A percentile compares a stretch with the other conserved stretches of the same genome.
phyloP scores from a whole-genome alignment of 169 alveolate genomes.

The Pseudocohnilembus persalinus region DNA sequence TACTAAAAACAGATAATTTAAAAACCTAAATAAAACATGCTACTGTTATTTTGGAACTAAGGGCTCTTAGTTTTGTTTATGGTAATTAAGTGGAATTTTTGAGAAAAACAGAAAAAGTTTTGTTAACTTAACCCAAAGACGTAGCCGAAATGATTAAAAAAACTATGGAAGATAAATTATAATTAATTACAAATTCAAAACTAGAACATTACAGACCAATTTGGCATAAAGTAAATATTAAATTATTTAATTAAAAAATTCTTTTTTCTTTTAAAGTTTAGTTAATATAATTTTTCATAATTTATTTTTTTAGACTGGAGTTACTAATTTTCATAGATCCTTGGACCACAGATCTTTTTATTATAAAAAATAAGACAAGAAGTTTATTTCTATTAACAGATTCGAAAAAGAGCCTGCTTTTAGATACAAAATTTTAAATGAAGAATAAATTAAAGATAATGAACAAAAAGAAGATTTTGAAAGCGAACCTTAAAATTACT shows the following conservation, averaged over 20 bases:
- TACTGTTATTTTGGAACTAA: neutral
- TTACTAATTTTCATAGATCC: conserved; percentile 44
- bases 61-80: neutral
- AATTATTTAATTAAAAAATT: too few relatives aligned
- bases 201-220: conserved; percentile 9
- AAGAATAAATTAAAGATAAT: neutral
- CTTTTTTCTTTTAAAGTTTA: too few relatives aligned
- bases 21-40: neutral
- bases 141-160: neutral
- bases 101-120: neutral
- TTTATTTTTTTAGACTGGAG: neutral
- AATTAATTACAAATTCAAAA: conserved; percentile 15
- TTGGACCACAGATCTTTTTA: conserved; percentile 47
- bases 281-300: too few relatives aligned
- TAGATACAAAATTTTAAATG: neutral
- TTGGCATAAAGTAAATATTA: conserved; percentile 25
- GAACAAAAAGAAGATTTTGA: neutral
- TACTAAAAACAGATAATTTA: neutral
- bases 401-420: conserved; percentile 42
- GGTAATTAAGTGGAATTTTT: neutral
- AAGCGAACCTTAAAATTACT: neutral
- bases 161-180: neutral
- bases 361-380: conserved; percentile 38
- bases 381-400: conserved; percentile 18
- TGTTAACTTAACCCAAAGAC: neutral